These are phyloP conservation scores for Calendula officinalis DNA, from an alignment of 129 eudicot genomes.

Conservation along the genomic window DNA sequence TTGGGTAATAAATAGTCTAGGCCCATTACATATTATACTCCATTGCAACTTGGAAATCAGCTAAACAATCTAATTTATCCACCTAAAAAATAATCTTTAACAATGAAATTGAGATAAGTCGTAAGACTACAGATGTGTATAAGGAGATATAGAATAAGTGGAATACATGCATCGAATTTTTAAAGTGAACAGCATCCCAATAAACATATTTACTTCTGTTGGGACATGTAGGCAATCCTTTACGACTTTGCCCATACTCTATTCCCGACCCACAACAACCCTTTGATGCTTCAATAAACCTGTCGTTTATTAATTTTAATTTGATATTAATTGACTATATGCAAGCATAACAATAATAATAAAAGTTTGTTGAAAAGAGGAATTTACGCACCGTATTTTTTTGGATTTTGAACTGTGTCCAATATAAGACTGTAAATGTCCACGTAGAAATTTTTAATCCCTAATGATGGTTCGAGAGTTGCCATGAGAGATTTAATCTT, in stretches of 20 bases:
- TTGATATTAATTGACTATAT: background rate
- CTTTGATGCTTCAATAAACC: conserved; percentile 45
- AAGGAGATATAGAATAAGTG: too few relatives aligned
- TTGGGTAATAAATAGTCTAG: too few relatives aligned
- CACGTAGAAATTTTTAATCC: conserved; percentile 22
- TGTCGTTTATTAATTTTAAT: conserved; percentile 9
- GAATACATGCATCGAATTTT: too few relatives aligned
- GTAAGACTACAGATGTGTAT: too few relatives aligned
- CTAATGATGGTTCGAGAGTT: conserved; percentile 25
- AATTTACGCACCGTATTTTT: conserved; percentile 35
- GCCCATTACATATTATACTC: too few relatives aligned
- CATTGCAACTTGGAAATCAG: too few relatives aligned
- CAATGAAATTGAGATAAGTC: too few relatives aligned
- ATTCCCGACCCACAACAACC: conserved; percentile 66
- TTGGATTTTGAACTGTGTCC: conserved; percentile 34
- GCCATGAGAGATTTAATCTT: conserved; percentile 37
- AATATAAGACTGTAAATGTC: conserved; percentile 37
- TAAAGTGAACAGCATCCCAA: conserved; percentile 65
- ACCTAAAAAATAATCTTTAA: too few relatives aligned
- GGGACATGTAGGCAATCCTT: conserved; percentile 41
- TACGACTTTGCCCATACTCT: conserved; percentile 50
- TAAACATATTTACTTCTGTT: conserved; percentile 44
- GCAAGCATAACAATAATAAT: background rate
- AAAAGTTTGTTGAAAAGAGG: background rate
- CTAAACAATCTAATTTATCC: too few relatives aligned